Conservation (phyloP, 1,284 basidiomycete genomes). For the Ustilago sp. region DNA sequence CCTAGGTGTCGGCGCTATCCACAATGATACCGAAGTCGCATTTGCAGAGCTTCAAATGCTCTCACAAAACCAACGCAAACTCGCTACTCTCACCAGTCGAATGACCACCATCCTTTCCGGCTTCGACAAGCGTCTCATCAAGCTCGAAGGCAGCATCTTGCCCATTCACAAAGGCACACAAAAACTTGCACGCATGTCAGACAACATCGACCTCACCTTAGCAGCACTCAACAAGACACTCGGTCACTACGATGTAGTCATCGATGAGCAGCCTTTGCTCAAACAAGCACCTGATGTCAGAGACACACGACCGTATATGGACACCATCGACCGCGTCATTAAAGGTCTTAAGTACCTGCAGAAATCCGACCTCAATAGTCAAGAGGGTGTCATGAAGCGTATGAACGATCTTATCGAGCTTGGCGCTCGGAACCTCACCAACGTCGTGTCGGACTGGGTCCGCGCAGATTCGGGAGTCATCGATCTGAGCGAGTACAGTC, state of each 20-base stretch:
- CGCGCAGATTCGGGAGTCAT: conserved; percentile 58
- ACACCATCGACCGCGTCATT: conserved; percentile 63
- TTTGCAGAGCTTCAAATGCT: conserved; percentile 71
- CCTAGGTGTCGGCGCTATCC: neutral
- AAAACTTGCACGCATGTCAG: conserved; percentile 60
- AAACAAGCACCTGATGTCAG: conserved; percentile 59
- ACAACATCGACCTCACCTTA: conserved; percentile 61
- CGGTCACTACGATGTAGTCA: conserved; percentile 64
- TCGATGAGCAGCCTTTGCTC: conserved; percentile 65
- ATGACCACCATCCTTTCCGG: conserved; percentile 70
- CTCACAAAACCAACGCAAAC: conserved; percentile 70
- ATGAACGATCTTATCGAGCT: conserved; percentile 65
- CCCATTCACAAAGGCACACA: conserved; percentile 68
- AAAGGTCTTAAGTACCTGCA: conserved; percentile 58
- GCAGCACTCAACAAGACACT: conserved; percentile 62
- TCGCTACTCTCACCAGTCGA: conserved; percentile 66
- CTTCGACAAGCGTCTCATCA: conserved; percentile 70
- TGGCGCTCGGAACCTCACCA: conserved; percentile 60
- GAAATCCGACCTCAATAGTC: conserved; percentile 46
- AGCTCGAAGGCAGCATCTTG: conserved; percentile 66
- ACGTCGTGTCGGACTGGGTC: conserved; percentile 61
- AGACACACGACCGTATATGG: conserved; percentile 64
- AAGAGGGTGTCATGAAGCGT: conserved; percentile 60
- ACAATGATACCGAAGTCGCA: conserved; percentile 58
- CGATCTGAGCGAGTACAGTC: conserved; percentile 52